A percentile compares a stretch with the other conserved stretches of the same genome.
Conservation (phyloP, 495 filamentous ascomycete species). For the Neurospora hispaniola region DNA sequence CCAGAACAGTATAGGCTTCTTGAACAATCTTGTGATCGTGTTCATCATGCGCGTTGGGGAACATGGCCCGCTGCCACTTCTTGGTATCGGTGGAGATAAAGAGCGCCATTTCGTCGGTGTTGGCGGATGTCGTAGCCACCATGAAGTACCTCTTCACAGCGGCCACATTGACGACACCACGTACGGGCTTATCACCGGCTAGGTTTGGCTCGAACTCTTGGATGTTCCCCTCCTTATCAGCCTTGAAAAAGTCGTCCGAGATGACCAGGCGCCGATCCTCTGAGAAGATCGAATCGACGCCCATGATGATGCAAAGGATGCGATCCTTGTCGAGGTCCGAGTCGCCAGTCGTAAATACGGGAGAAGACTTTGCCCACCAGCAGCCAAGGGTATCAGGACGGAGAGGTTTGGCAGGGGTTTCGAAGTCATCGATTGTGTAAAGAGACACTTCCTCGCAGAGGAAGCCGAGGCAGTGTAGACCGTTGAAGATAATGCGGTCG, state of each 20-base stretch:
- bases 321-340: constrained; percentile 49
- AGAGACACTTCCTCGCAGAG: constrained; percentile 47
- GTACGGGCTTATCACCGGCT: constrained; percentile 56
- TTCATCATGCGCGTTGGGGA: constrained; percentile 36
- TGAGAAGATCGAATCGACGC: constrained; percentile 46
- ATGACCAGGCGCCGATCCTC: constrained; percentile 64
- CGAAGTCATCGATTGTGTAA: constrained; percentile 82
- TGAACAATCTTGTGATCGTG: constrained; percentile 65
- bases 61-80: constrained; percentile 87
- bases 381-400: constrained; percentile 58
- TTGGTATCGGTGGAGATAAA: constrained; percentile 68
- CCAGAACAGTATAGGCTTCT: constrained; percentile 84
- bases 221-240: constrained; percentile 32
- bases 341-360: constrained; percentile 57
- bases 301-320: constrained; percentile 66
- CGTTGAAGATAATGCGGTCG: constrained; percentile 73
- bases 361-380: constrained; percentile 69
- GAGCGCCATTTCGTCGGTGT: constrained; percentile 81
- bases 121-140: constrained; percentile 63
- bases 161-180: constrained; percentile 66
- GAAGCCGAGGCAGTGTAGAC: constrained; percentile 51
- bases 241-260: constrained; percentile 67
- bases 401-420: constrained; percentile 48
- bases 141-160: constrained; percentile 77
- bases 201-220: constrained; percentile 62